Evolutionary conservation across 495 filamentous ascomycete genomes (phyloP), one percentile per base, ranked within the genome.

Genomic region (Neurospora sp.): DNA sequence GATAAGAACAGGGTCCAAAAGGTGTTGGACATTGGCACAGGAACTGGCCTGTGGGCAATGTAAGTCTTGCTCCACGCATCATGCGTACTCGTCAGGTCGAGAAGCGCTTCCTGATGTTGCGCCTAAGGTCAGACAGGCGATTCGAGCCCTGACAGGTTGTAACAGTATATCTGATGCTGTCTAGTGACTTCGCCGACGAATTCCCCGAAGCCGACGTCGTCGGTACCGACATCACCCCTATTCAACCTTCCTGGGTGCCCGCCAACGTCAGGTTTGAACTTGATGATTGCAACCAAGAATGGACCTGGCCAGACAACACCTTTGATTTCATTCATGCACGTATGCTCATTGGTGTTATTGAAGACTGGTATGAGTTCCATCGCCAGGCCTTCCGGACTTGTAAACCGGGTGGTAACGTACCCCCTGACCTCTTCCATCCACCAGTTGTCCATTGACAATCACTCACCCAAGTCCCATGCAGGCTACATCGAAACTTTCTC

Each of bases 181-280:
- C 40, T 75, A 79, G 74, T 72, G 78, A 73, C 75, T 75, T 77
- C 42, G 75, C 74, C 70, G 88, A 91, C 74, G 74, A 82, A 7
- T 86, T 82, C 77, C 88, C 86, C 1, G 31, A 75, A 20, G 81
- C 84, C 16, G 82, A 86, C 20, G 83, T 91, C 20, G 76, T 88
- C 44, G 90, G 89, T 18, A 88, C 88, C n/a, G 90, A 92, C 75
- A 82, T 91, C 46, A 88, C 85, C 18, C 83, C 86, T 0, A 88
- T 88, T 70, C 86, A 39, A 59, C 77, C 61, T 20, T 41, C 27
- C 10, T 81, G 79, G 76, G 77, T 82, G 7, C 82, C 86, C 0
- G 81, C 83, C 5, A 90, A 89, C 35, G 74, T 76, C 76, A 78
- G 37, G 86, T 89, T 90, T 75, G 84, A 87, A 69, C 79, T 89